Percentiles rank a stretch among this genome's conserved stretches.
Evolutionary conservation across 805 yeast species (phyloP).

Genomic region (Teunomyces pallodes): DNA sequence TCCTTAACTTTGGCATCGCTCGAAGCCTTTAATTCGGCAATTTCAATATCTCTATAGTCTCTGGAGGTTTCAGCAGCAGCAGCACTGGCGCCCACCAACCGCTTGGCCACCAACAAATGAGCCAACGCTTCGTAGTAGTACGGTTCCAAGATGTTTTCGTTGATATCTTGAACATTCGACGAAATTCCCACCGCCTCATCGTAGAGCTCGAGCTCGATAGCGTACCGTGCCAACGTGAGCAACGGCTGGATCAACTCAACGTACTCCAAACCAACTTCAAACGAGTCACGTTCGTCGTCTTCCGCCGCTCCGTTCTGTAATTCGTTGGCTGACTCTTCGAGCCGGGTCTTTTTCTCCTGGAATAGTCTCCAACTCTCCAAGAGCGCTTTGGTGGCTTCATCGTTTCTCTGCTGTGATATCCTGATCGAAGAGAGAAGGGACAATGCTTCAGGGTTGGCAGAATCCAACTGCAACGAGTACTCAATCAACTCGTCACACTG

Average conservation of each 20-base stretch:
- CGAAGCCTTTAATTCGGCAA: slow-evolving; percentile 16
- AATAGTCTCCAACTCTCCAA: slow-evolving; percentile 71
- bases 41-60: slow-evolving; percentile 42
- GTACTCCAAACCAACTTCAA: slow-evolving; percentile 51
- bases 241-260: slow-evolving; percentile 73
- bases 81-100: slow-evolving; percentile 8
- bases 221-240: slow-evolving; percentile 66
- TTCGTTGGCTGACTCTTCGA: slow-evolving; percentile 42
- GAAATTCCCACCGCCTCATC: slow-evolving; percentile 70
- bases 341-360: slow-evolving; percentile 44
- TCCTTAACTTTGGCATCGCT: slow-evolving; percentile 26
- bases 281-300: slow-evolving; percentile 34
- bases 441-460: slow-evolving; percentile 74
- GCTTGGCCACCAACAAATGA: slow-evolving; percentile 45
- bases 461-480: slow-evolving; percentile 60
- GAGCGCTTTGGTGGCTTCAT: slow-evolving; percentile 73
- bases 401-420: slow-evolving; percentile 75
- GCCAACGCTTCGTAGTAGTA: slow-evolving; percentile 84
- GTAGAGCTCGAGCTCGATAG: slow-evolving; percentile 72
- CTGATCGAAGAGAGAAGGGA: slow-evolving; percentile 80
- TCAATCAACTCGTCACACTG: slow-evolving; percentile 72
- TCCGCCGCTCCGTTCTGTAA: slow-evolving; percentile 8
- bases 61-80: slow-evolving; percentile 10
- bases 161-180: slow-evolving; percentile 64
- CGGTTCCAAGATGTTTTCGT: slow-evolving; percentile 80